A percentile compares a stretch with the other conserved stretches of the same genome.
These are phyloP conservation scores for Penicillium polonicum DNA, from an alignment of 2,329 filamentous ascomycete species.

Conservation along the genomic window DNA sequence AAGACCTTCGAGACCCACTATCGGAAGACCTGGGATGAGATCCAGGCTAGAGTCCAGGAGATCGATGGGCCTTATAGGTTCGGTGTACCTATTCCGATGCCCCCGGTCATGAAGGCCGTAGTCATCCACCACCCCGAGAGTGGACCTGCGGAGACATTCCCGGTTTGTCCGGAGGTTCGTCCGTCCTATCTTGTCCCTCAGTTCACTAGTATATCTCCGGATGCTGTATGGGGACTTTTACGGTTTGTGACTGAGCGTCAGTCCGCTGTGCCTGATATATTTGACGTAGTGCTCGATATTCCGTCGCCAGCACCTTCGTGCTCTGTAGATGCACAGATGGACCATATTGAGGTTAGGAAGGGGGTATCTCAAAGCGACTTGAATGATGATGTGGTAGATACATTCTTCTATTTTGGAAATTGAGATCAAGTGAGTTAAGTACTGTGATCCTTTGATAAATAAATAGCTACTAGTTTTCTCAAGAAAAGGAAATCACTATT, in stretches of 20 bases:
- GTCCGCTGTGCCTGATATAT: neutral
- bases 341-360: too few species aligned
- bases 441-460: neutral
- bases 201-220: neutral
- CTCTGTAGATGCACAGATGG: neutral
- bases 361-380: neutral
- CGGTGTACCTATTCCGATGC: neutral
- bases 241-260: neutral
- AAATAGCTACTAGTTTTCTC: neutral
- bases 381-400: neutral
- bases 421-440: neutral
- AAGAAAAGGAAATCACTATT: neutral
- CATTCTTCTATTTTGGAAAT: neutral
- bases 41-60: neutral
- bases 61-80: neutral
- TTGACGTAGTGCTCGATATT: neutral
- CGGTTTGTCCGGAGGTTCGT: neutral
- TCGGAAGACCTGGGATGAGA: neutral
- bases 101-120: neutral
- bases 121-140: neutral
- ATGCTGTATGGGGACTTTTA: neutral
- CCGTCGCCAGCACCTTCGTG: too few species aligned
- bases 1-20: neutral
- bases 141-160: neutral
- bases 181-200: neutral